Evolutionary conservation across 2,329 filamentous ascomycete genomes (phyloP), one percentile per base, ranked within the genome.

Genomic region (Xylariaceae sp.): DNA sequence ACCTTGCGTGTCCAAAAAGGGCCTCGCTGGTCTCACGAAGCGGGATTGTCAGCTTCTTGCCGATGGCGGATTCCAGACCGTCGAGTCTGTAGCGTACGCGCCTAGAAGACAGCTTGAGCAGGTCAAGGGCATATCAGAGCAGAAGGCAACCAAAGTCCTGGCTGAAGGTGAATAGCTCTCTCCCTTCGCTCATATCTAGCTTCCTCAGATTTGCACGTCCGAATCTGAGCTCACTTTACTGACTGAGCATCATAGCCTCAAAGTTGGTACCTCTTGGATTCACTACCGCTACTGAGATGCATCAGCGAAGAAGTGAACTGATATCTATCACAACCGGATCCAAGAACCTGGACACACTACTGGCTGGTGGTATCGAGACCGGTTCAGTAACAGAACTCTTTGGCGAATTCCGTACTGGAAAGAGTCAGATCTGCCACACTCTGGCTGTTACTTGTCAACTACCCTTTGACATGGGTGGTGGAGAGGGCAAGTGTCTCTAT

Each of bases 261-360:
- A 98, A 96, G 65, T 78, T 97, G 38, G 93, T 98, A 1, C 93
- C 93, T 0, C 95, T 98, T 90, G 93, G 93, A 32, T 98, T 98
- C 63, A 98, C 94, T 1, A 98, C 93, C 0, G 93, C 93, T 3
- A 98, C 93, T 0, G 94, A 98, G 67, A 98, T 98, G 90, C 94
- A 98, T 62, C 88, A 91, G 55, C 85, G 93, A 50, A 83, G 94
- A 64, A 96, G 89, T 65, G 93, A 97, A 66, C 79, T 98, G 44
- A 98, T 98, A 53, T 96, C 90, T 12, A 95, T 98, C 52, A 96
- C 93, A 3, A 98, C 93, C 3, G 93, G 94, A 44, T 97, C 93
- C 8, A 98, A 98, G 69, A 90, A 96, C 60, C 78, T 98, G 9
- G 93, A 98, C 61, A 97, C 93, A 12, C 74, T 98, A 17, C 78